phyloP scores from a whole-genome alignment of 1,284 basidiomycete species.

The Ustilago vetiveriae region DNA sequence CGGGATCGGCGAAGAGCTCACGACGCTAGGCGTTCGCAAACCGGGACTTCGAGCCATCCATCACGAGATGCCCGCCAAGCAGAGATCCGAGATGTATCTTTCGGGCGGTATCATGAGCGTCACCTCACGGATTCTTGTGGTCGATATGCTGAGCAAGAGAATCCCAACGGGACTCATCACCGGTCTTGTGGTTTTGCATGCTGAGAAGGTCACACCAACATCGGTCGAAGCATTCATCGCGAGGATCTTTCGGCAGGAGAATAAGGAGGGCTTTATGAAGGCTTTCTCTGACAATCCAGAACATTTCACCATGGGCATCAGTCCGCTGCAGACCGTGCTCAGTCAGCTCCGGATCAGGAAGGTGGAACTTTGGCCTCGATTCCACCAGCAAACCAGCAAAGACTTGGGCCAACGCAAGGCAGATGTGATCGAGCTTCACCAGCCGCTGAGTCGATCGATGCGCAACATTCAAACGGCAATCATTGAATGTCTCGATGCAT shows the following conservation, averaged over 20 bases:
- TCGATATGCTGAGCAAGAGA: conserved; percentile 88
- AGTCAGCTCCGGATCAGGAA: conserved; percentile 87
- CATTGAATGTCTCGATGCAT: conserved; percentile 92
- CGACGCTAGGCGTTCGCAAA: conserved; percentile 86
- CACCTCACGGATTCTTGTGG: conserved; percentile 91
- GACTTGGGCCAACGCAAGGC: conserved; percentile 71
- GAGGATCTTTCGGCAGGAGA: conserved; percentile 59
- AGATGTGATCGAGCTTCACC: conserved; percentile 91
- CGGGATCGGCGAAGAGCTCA: conserved; percentile 89
- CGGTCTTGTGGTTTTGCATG: conserved; percentile 91
- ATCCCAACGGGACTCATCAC: conserved; percentile 86
- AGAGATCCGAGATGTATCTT: conserved; percentile 73
- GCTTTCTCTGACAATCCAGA: conserved; percentile 97
- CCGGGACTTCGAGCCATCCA: conserved; percentile 85
- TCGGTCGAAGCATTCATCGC: conserved; percentile 64
- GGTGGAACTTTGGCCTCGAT: conserved; percentile 88
- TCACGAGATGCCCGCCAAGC: conserved; percentile 83
- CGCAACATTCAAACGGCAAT: conserved; percentile 89
- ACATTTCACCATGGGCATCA: conserved; percentile 88
- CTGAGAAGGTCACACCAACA: conserved; percentile 83
- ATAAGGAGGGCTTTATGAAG: conserved; percentile 83
- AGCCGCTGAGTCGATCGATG: conserved; percentile 87
- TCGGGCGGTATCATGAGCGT: conserved; percentile 79
- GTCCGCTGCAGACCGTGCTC: conserved; percentile 89
- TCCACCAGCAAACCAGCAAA: conserved; percentile 72